phyloP scores from a whole-genome alignment of 2,329 filamentous ascomycete species.

The Fusarium acutatum region DNA sequence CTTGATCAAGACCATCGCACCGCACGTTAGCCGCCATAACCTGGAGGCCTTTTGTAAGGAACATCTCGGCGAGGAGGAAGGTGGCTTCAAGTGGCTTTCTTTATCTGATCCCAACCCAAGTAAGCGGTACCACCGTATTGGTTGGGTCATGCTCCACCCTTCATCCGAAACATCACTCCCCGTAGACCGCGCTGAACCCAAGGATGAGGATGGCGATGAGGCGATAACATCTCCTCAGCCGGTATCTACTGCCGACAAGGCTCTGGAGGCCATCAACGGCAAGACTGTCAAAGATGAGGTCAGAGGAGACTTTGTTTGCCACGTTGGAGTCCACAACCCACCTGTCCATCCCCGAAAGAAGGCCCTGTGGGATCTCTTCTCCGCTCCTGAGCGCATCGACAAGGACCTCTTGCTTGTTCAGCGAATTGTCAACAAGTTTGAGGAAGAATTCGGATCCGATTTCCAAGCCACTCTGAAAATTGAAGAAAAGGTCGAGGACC shows the following conservation, averaged over 20 bases:
- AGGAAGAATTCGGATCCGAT: slow-evolving; percentile 80
- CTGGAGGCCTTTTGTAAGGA: slow-evolving; percentile 95
- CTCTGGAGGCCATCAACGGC: slow-evolving; percentile 92
- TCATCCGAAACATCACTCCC: slow-evolving; percentile 71
- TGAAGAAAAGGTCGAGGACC: slow-evolving; percentile 84
- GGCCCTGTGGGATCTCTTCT: slow-evolving; percentile 96
- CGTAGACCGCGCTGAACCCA: slow-evolving; percentile 76
- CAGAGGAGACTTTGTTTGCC: slow-evolving; percentile 95
- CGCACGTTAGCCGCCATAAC: slow-evolving; percentile 92
- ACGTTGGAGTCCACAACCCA: slow-evolving; percentile 94
- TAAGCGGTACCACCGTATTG: slow-evolving; percentile 96
- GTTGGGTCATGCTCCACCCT: slow-evolving; percentile 96
- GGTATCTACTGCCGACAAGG: slow-evolving; percentile 78
- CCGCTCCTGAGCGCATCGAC: slow-evolving; percentile 89
- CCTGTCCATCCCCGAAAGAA: slow-evolving; percentile 89
- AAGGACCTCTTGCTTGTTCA: slow-evolving; percentile 87
- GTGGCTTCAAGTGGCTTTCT: slow-evolving; percentile 95
- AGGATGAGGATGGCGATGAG: slow-evolving; percentile 71
- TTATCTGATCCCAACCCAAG: slow-evolving; percentile 96
- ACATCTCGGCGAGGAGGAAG: slow-evolving; percentile 88
- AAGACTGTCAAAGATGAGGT: slow-evolving; percentile 96
- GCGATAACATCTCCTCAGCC: slow-evolving; percentile 62
- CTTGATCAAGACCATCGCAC: slow-evolving; percentile 97
- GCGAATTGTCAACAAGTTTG: slow-evolving; percentile 83
- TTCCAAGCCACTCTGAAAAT: slow-evolving; percentile 83